Evolutionary conservation across 2,329 filamentous ascomycete genomes (phyloP).

Genomic region (Cladosporium halotolerans): DNA sequence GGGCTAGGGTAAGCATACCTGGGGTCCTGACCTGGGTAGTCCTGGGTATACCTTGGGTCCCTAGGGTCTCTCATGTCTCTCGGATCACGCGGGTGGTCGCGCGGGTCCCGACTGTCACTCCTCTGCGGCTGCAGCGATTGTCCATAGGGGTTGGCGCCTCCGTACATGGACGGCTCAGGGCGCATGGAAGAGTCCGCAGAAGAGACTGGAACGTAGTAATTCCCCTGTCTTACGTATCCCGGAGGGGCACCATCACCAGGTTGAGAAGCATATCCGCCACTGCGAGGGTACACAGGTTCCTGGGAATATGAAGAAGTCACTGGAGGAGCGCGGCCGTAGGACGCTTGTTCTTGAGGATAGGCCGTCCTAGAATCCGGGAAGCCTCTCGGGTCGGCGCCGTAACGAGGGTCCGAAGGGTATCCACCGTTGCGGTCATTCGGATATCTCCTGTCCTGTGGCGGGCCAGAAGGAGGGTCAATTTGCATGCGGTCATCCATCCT

Average conservation of each 20-base stretch:
- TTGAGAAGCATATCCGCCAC: conserved; percentile 18
- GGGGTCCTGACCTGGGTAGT: conserved; percentile 24
- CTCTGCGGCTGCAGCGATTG: conserved; percentile 9
- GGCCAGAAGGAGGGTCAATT: conserved; percentile 21
- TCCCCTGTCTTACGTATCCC: conserved; percentile 30
- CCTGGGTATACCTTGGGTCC: conserved; percentile 24
- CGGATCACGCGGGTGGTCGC: conserved; percentile 7
- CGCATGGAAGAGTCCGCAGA: conserved; percentile 21
- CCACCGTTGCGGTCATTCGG: conserved; percentile 14
- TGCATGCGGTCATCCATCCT: conserved; percentile 16
- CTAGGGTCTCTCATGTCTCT: conserved; percentile 8
- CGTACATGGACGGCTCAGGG: conserved; percentile 2
- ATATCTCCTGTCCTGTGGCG: conserved; percentile 12
- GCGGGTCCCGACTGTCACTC: conserved; percentile 18
- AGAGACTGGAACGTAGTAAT: conserved; percentile 29
- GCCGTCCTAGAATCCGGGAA: conserved; percentile 14
- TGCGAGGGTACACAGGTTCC: not conserved
- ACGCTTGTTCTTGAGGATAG: conserved; percentile 9
- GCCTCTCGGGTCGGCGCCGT: conserved; percentile 17
- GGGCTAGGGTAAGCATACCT: conserved; percentile 32
- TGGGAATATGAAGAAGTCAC: conserved; percentile 9
- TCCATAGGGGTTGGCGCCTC: conserved; percentile 2
- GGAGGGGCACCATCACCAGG: conserved; percentile 26
- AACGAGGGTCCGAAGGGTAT: conserved; percentile 21
- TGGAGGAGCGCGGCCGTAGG: conserved; percentile 15